These are phyloP conservation scores for Thielaviopsis populi DNA, from an alignment of 2,329 filamentous ascomycete genomes.

Conservation along the genomic window DNA sequence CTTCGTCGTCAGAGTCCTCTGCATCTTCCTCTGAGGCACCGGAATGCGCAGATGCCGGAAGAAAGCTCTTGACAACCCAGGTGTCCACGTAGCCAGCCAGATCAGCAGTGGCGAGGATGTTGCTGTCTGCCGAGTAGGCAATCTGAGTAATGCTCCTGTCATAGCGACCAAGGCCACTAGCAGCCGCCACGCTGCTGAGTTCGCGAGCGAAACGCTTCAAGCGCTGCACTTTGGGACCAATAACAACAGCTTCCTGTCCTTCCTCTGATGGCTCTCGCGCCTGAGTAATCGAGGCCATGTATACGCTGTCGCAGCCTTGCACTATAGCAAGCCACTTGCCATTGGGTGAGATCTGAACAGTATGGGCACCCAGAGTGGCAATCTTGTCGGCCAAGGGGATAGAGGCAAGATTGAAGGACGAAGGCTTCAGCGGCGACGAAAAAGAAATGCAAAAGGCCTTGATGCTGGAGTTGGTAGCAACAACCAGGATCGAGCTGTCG, in stretches of 20 bases:
- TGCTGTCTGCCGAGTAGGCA: slow-evolving; percentile 67
- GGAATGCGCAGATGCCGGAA: slow-evolving; percentile 21
- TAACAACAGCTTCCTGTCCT: slow-evolving; percentile 16
- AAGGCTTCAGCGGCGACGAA: slow-evolving; percentile 32
- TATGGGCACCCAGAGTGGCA: slow-evolving; percentile 48
- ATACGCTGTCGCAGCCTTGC: slow-evolving; percentile 44
- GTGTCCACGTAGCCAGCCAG: slow-evolving; percentile 75
- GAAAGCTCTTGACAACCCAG: slow-evolving; percentile 51
- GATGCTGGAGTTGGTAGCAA: slow-evolving; percentile 57
- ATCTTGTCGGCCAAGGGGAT: slow-evolving; percentile 46
- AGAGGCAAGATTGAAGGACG: slow-evolving; percentile 55
- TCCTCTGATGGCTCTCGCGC: not conserved
- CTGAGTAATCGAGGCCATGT: slow-evolving; percentile 33
- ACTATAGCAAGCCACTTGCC: slow-evolving; percentile 53
- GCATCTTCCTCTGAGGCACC: slow-evolving; percentile 25
- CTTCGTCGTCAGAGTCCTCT: slow-evolving; percentile 25
- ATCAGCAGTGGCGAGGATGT: slow-evolving; percentile 64
- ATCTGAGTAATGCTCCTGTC: slow-evolving; percentile 58
- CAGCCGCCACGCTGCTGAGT: slow-evolving; percentile 38
- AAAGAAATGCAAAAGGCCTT: slow-evolving; percentile 50
- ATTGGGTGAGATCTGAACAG: slow-evolving; percentile 54
- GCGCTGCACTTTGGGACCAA: slow-evolving; percentile 30
- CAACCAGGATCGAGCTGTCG: slow-evolving; percentile 59
- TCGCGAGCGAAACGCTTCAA: slow-evolving; percentile 39
- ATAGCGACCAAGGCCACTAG: slow-evolving; percentile 60